Evolutionary conservation across 305 asterid species (phyloP).

Genomic region (Fraxinus sp.): DNA sequence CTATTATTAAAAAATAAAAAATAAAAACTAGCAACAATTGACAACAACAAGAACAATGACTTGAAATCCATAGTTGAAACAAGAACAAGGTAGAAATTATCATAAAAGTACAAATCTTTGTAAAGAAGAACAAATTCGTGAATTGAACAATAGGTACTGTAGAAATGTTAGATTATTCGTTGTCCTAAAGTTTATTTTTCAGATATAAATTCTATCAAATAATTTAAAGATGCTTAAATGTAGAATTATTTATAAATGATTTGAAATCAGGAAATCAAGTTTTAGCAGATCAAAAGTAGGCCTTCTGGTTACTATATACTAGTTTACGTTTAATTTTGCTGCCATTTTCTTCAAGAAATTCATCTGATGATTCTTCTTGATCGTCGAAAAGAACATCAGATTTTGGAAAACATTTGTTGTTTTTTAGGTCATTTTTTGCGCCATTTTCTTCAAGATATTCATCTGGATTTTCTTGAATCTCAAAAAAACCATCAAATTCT

Average conservation of each 20-base stretch:
- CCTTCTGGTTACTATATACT: background rate
- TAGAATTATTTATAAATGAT: background rate
- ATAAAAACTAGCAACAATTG: background rate
- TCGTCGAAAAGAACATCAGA: background rate
- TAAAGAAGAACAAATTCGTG: background rate
- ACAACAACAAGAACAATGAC: background rate
- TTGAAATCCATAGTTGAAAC: background rate
- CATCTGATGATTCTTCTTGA: background rate
- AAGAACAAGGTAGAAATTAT: background rate
- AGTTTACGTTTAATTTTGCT: background rate
- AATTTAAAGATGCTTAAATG: background rate
- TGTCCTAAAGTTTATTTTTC: background rate
- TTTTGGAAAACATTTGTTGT: background rate
- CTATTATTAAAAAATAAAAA: background rate
- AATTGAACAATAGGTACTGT: background rate
- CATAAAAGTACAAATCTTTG: background rate
- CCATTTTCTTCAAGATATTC: conserved; percentile 12
- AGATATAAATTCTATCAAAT: background rate
- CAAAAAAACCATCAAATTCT: background rate
- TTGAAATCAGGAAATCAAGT: background rate
- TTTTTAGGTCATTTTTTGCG: background rate
- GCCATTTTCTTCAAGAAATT: background rate
- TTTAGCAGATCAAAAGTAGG: background rate
- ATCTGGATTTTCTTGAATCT: background rate
- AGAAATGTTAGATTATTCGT: background rate